phyloP scores from a whole-genome alignment of 148 eudicot genomes.

The Spergularia marina region DNA sequence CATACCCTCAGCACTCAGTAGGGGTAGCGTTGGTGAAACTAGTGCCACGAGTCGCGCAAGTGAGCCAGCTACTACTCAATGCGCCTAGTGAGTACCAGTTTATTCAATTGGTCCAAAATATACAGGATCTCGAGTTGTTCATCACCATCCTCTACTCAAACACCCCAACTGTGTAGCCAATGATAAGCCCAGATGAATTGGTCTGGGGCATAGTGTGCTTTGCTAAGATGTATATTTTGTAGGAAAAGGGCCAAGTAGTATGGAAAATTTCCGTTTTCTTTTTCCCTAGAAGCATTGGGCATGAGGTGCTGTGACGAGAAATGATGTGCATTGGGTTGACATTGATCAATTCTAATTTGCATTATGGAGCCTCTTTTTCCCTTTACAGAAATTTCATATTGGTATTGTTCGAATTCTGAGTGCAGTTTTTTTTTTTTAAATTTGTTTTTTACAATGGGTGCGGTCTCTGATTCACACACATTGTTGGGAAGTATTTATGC shows the following conservation, averaged over 20 bases:
- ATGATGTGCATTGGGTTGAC: no score
- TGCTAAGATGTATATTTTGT: conserved; percentile 1
- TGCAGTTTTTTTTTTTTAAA: no score
- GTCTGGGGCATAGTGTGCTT: conserved; percentile 1
- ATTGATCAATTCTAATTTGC: no score
- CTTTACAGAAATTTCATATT: no score
- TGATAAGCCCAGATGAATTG: neutral
- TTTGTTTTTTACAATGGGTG: no score
- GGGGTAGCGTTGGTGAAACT: conserved; percentile 83
- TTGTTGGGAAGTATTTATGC: no score
- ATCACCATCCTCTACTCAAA: conserved; percentile 83
- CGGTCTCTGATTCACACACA: no score
- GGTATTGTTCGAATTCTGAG: no score
- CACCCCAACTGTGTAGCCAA: conserved; percentile 28
- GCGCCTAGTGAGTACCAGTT: conserved; percentile 60
- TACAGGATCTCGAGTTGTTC: conserved; percentile 78
- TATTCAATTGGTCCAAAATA: conserved; percentile 47
- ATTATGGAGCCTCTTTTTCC: no score
- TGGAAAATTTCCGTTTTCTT: neutral
- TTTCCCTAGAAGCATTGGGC: no score
- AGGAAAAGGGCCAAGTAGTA: conserved; percentile 3
- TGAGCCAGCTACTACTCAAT: conserved; percentile 56
- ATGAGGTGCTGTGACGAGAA: no score
- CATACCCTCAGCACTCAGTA: conserved; percentile 26
- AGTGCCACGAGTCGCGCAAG: conserved; percentile 58